Base-by-base conservation (phyloP, 2,329 filamentous ascomycete species). In the Venturia effusa region DNA sequence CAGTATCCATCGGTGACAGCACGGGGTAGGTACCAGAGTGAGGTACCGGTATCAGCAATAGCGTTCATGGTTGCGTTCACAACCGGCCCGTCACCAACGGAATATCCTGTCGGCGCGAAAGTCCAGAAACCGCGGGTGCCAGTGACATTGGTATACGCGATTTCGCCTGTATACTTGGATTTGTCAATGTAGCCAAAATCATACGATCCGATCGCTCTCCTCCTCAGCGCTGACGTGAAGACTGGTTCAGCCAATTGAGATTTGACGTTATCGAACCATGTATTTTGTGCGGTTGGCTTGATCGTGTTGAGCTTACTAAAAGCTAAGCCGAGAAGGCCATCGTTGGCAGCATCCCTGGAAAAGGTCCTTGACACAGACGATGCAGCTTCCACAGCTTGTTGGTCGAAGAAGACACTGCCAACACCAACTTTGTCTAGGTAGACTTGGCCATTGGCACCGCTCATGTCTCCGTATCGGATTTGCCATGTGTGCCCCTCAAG, bases 31-130 rank as follows among this genome's bases (percentile, higher is more conserved):
- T 88, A 79, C 64, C 88, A 74, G 40, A 90, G 83, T 1, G 86
- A 86, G 64, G 87, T 89, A 63, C 87, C 88, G 1, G 87, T 89
- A 75, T 90, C 87, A 70, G 84, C 84, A 71, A 90, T 88, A 68
- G 79, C 81, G 57, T 71, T 68, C 72, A 84, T 79, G 66, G 74
- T 70, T 59, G 72, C 63, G 24, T 24, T 22, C 64, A 77, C 75
- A 73, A 75, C 68, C 32, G 68, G 59, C 24, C 71, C 71, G 65
- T 72, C 71, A 60, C 83, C 85, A 62, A 87, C 71, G 43, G 76
- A 75, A 74, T 85, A 87, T 22, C 81, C 83, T 32, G 77, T 76
- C 11, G 83, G 76, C 24, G 76, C 80, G 72, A 89, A 82, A 64
- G 80, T 74, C 87, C 87, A 89, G 77, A 82, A 88, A 5, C 84